Evolutionary conservation across 495 filamentous ascomycete genomes (phyloP).

Genomic region (Podospora appendiculata): DNA sequence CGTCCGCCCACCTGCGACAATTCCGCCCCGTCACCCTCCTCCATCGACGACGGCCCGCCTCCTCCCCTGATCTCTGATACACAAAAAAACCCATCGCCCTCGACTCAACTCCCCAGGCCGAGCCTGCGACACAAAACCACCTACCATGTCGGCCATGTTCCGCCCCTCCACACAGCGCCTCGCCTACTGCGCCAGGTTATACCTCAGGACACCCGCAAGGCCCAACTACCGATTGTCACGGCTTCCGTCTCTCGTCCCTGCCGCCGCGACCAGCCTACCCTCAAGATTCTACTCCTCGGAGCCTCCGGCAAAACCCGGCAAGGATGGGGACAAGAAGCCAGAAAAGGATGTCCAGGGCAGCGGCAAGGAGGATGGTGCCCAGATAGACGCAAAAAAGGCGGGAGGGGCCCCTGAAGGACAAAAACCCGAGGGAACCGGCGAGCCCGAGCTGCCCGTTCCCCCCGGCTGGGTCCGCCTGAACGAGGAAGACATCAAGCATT

Average conservation of each 20-base stretch:
- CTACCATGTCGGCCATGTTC: conserved; percentile 15
- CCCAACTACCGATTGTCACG: conserved; percentile 2
- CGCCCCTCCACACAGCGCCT: conserved; percentile 22
- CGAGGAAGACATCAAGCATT: conserved; percentile 17
- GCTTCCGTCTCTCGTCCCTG: background rate
- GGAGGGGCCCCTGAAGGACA: background rate
- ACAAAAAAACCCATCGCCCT: too few relatives aligned
- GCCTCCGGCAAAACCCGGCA: conserved; percentile 4
- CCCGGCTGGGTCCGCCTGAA: conserved; percentile 17
- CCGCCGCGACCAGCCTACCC: background rate
- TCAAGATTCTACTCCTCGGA: conserved; percentile 19
- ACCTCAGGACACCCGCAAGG: conserved; percentile 13
- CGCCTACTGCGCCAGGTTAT: conserved; percentile 16
- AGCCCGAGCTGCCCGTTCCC: background rate
- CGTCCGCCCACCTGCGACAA: too few relatives aligned
- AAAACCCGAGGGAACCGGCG: too few relatives aligned
- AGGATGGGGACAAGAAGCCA: background rate
- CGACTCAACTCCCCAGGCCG: too few relatives aligned
- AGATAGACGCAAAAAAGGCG: background rate
- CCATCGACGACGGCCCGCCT: too few relatives aligned
- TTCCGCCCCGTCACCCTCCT: too few relatives aligned
- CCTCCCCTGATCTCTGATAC: too few relatives aligned
- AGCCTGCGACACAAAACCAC: background rate
- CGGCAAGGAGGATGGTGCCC: background rate
- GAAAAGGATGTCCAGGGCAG: conserved; percentile 1